Conservation (phyloP, 2,329 filamentous ascomycete genomes). For the Microsporum ferrugineum region DNA sequence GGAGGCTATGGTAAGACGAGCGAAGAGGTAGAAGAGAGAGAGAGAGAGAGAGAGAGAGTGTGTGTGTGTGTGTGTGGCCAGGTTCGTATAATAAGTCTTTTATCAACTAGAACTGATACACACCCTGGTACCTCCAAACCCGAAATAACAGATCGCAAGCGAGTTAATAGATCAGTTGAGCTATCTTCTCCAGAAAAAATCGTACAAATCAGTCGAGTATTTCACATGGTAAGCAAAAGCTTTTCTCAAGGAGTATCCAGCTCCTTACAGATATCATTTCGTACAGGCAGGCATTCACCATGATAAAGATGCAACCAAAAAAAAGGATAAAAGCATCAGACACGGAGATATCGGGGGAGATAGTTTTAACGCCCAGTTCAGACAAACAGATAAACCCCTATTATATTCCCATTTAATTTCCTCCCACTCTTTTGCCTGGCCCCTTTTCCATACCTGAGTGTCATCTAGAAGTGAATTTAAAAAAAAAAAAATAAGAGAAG, state of each 20-base stretch:
- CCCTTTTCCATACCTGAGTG: neutral
- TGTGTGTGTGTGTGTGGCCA: too few relatives aligned
- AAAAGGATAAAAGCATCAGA: neutral
- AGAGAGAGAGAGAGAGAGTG: too few relatives aligned
- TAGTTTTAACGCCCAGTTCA: neutral
- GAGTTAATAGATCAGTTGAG: neutral
- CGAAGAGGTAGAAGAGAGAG: too few relatives aligned
- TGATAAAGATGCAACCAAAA: neutral
- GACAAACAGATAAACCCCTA: neutral
- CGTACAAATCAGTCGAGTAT: neutral
- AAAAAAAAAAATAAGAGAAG: neutral
- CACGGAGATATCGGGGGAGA: neutral
- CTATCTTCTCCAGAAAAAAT: neutral
- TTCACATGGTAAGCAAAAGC: neutral
- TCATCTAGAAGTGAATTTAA: neutral
- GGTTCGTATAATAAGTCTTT: too few relatives aligned
- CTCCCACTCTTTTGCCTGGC: neutral
- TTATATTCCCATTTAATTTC: neutral
- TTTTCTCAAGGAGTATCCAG: neutral
- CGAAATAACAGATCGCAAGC: neutral
- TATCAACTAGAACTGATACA: too few relatives aligned
- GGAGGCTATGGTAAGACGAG: neutral
- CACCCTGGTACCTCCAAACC: neutral
- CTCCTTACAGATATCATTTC: neutral
- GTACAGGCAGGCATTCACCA: neutral